Base-by-base conservation (phyloP, 1,284 basidiomycete species). In the Apiotrichum veenhuisii region DNA sequence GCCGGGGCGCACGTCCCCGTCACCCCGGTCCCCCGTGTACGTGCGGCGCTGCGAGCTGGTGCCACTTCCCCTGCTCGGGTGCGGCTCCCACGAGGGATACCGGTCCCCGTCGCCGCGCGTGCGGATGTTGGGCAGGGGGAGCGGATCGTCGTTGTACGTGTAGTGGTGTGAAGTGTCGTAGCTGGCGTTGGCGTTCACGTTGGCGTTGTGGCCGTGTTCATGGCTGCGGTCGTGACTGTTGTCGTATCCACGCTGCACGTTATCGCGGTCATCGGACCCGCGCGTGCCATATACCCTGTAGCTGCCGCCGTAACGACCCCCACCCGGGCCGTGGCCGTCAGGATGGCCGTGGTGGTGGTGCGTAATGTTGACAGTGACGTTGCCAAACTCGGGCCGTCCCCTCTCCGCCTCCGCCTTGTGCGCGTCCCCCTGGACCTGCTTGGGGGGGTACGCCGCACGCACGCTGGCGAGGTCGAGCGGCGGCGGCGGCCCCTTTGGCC, bases 401-500 rank as follows among this genome's bases (percentile, higher is more conserved):
- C 8, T 4, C 18, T 20, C 30, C 7, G 20, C n/a, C 27, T 30
- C 7, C 30, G 5, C 30, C 30, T 30, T 30, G 30, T 30, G 30
- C 30, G 5, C 30, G 30, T 30, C 30, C 7, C n/a, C n/a, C n/a
- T n/a, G n/a, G n/a, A 5, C 11, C 41, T 20, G 11, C n/a, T 23
- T 42, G 43, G 43, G 22, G 12, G 43, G 43, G 43, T 62, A 65
- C 53, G 58, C 63, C 40, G 17, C 33, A 17, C 55, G 54, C 3
- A 65, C 65, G 26, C 42, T 42, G 1, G 45, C 56, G 23, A 72
- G 54, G 52, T 72, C 60, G n/a, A 72, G 56, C 5, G 70, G 70
- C 5, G 69, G 66, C 2, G 70, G 69, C 30, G 30, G 30, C 30
- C 30, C 30, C 12, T 30, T 12, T 30, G 5, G 30, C 5, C 30